Percentiles rank a stretch among this genome's conserved stretches.
These are phyloP conservation scores for Gentiana macrophylla DNA, from an alignment of 257 asterid genomes.

Conservation along the genomic window DNA sequence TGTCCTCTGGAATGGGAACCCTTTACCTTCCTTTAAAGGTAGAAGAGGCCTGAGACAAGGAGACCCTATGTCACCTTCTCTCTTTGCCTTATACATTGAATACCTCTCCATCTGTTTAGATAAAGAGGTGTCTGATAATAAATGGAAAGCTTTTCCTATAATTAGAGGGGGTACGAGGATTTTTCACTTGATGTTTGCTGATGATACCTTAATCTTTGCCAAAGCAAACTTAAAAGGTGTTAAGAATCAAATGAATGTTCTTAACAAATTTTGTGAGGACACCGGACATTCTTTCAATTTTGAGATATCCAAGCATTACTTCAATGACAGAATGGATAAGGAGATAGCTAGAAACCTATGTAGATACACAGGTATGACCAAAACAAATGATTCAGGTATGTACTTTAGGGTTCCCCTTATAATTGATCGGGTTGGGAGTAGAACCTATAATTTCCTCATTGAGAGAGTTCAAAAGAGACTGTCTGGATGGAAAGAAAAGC, in stretches of 20 bases:
- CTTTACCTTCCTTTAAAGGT: neutral
- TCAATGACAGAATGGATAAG: too few species aligned
- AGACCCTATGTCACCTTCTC: neutral
- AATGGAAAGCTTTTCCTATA: neutral
- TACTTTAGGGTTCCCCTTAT: too few species aligned
- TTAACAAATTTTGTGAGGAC: neutral
- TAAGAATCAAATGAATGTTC: neutral
- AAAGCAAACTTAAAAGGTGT: neutral
- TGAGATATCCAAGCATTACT: too few species aligned
- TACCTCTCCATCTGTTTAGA: neutral
- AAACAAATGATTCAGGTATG: too few species aligned
- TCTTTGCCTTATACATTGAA: neutral
- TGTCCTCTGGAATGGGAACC: neutral
- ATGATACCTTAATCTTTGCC: neutral
- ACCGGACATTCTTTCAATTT: neutral
- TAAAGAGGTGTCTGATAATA: neutral
- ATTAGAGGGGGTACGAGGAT: neutral
- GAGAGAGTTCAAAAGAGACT: too few species aligned
- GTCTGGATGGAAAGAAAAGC: too few species aligned
- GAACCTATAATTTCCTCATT: too few species aligned
- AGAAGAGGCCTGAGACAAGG: neutral
- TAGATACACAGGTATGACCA: too few species aligned
- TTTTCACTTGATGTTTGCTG: neutral
- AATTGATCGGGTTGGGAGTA: too few species aligned
- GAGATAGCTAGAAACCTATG: too few species aligned